phyloP scores from a whole-genome alignment of 805 yeast genomes.

The Wickerhamomyces rabaulensis region DNA sequence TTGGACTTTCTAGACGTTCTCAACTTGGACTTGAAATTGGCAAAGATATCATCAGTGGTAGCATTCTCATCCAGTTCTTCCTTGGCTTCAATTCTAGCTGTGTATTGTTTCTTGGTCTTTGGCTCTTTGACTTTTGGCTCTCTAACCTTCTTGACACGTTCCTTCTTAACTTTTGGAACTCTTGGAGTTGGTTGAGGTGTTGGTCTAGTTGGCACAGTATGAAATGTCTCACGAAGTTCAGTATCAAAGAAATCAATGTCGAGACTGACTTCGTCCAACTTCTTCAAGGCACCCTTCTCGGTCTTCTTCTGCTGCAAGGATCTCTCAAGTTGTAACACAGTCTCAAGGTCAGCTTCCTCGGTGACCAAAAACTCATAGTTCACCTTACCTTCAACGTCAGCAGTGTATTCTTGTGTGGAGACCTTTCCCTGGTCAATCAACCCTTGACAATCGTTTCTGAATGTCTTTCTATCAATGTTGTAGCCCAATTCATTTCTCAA shows the following conservation, averaged over 20 bases:
- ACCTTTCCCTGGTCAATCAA: slow-evolving; percentile 31
- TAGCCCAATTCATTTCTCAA: slow-evolving; percentile 39
- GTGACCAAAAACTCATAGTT: slow-evolving; percentile 20
- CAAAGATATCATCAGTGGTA: slow-evolving; percentile 5
- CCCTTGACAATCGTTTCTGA: slow-evolving; percentile 36
- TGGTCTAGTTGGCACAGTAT: background rate
- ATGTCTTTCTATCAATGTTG: slow-evolving; percentile 50
- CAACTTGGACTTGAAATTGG: slow-evolving; percentile 5
- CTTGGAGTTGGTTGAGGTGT: slow-evolving; percentile 1
- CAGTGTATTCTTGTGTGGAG: slow-evolving; percentile 14
- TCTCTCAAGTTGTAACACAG: slow-evolving; percentile 12
- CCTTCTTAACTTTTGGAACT: slow-evolving; percentile 1
- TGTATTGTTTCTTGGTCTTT: background rate
- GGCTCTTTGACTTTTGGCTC: background rate
- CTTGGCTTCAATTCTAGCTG: slow-evolving; percentile 3
- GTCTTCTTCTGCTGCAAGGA: background rate
- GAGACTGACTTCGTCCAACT: slow-evolving; percentile 13
- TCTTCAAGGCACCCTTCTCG: background rate
- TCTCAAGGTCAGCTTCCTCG: slow-evolving; percentile 17
- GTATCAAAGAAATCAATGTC: slow-evolving; percentile 24
- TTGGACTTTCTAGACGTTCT: slow-evolving; percentile 1
- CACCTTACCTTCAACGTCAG: slow-evolving; percentile 14
- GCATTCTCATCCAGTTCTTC: slow-evolving; percentile 3
- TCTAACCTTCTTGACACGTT: background rate
- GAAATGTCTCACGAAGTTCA: slow-evolving; percentile 17